Evolutionary conservation across 1,139 yeast species (phyloP).

Genomic region (Hemisphaericaspora xylanilytica): DNA sequence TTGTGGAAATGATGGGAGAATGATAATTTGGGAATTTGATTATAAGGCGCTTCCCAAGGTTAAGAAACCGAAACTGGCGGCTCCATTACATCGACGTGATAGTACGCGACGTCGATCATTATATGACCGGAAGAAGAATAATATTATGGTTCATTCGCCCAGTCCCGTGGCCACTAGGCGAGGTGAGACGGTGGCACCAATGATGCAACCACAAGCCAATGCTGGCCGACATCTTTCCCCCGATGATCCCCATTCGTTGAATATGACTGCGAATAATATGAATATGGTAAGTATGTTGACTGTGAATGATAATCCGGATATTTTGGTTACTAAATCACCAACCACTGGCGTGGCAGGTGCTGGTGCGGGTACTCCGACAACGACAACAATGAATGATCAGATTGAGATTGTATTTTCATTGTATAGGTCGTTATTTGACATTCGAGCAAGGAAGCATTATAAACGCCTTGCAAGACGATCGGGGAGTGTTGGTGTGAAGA

Average conservation of each 20-base stretch:
- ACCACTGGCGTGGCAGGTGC: conserved; percentile 1
- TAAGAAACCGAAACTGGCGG: conserved; percentile 19
- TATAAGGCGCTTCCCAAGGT: conserved; percentile 57
- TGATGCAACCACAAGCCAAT: too few relatives aligned
- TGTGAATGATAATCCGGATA: conserved; percentile 5
- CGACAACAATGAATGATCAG: too few relatives aligned
- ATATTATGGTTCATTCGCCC: conserved; percentile 12
- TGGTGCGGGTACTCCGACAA: conserved; percentile 6
- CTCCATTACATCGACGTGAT: conserved; percentile 7
- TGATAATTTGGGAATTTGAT: conserved; percentile 72
- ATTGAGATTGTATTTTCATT: conserved; percentile 29
- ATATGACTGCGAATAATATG: conserved; percentile 10
- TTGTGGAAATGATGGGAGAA: conserved; percentile 69
- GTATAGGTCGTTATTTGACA: conserved; percentile 36
- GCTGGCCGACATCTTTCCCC: conserved; percentile 14
- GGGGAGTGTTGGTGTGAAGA: too few relatives aligned
- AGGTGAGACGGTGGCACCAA: not conserved
- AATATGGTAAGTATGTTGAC: conserved; percentile 13
- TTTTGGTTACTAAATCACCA: too few relatives aligned
- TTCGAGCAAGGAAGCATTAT: conserved; percentile 33
- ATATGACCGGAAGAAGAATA: conserved; percentile 11
- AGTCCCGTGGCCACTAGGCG: conserved; percentile 12
- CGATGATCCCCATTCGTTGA: conserved; percentile 12
- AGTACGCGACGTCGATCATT: conserved; percentile 9
- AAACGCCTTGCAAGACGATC: conserved; percentile 8